A percentile compares a stretch with the other conserved stretches of the same genome.
Conservation (phyloP, 139 green algal genomes). For the Haematococcus lacustris region DNA sequence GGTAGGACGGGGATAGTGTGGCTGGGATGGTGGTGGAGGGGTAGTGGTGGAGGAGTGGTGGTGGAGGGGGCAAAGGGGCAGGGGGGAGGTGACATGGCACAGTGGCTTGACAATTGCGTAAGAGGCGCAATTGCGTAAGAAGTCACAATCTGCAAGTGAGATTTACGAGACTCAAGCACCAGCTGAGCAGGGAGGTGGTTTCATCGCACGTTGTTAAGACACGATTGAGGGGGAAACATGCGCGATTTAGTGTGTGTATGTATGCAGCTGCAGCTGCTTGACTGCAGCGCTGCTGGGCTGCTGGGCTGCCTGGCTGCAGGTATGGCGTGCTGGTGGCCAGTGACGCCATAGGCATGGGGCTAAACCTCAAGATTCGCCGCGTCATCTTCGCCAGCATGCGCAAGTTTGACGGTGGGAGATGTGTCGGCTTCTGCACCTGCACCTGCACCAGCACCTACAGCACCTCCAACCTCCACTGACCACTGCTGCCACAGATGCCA, state of each 20-base stretch:
- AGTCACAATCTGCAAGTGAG: too few species aligned
- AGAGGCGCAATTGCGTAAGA: too few species aligned
- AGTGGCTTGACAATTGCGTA: too few species aligned
- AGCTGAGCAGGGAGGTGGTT: too few species aligned
- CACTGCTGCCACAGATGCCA: not conserved
- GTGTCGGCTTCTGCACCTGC: not conserved
- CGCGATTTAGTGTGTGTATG: not conserved
- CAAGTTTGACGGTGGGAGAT: conserved; percentile 66
- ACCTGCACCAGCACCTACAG: not conserved
- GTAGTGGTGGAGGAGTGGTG: too few species aligned
- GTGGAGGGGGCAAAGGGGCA: too few species aligned
- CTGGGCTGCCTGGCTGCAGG: not conserved
- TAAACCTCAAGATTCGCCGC: conserved; percentile 94
- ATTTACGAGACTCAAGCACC: too few species aligned
- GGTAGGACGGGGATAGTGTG: too few species aligned
- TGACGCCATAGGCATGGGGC: conserved; percentile 94
- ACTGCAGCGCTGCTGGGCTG: not conserved
- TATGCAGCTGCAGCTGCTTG: not conserved
- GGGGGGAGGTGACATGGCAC: too few species aligned
- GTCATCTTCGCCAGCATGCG: conserved; percentile 79
- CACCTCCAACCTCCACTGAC: not conserved
- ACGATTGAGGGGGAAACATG: too few species aligned
- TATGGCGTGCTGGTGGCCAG: conserved; percentile 79
- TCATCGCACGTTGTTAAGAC: too few species aligned
- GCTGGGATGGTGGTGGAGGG: too few species aligned